Evolutionary conservation across 495 filamentous ascomycete species (phyloP).

Genomic region (Daldinia vernicosa): DNA sequence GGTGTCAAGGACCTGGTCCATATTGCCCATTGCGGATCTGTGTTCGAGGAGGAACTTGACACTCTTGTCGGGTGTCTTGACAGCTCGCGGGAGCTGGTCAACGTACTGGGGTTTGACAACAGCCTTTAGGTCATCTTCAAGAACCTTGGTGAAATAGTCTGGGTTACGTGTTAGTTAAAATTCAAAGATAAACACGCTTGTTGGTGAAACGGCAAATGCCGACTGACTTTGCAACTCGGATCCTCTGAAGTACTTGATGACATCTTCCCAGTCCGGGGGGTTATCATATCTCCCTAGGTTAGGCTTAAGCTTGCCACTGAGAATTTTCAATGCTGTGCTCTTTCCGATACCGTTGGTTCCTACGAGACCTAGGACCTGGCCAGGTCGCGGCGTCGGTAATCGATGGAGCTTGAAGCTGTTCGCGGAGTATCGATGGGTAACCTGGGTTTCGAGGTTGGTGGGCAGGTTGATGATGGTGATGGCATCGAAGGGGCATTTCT

Average conservation of each 20-base stretch:
- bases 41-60: slow-evolving; percentile 80
- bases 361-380: slow-evolving; percentile 95
- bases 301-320: slow-evolving; percentile 97
- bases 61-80: slow-evolving; percentile 77
- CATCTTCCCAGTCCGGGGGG: slow-evolving; percentile 98
- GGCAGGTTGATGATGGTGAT: slow-evolving; percentile 99
- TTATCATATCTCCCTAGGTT: slow-evolving; percentile 95
- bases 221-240: slow-evolving; percentile 94
- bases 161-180: slow-evolving; percentile 13
- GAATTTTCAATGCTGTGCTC: slow-evolving; percentile 96
- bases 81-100: slow-evolving; percentile 93
- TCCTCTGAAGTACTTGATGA: slow-evolving; percentile 95
- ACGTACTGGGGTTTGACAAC: slow-evolving; percentile 99
- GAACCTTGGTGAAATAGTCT: slow-evolving; percentile 98
- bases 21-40: slow-evolving; percentile 78
- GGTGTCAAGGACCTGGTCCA: slow-evolving; percentile 83
- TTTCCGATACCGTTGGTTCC: slow-evolving; percentile 99
- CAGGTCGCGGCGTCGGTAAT: slow-evolving; percentile 92
- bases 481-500: slow-evolving; percentile 98
- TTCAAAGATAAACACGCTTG: not conserved
- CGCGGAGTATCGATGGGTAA: slow-evolving; percentile 97
- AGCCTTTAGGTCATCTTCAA: slow-evolving; percentile 95
- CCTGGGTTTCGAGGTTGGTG: slow-evolving; percentile 96
- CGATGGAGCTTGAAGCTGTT: slow-evolving; percentile 99
- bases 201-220: not conserved